Conservation (phyloP, 2,329 filamentous ascomycete species). For the Aspergillus jensenii region DNA sequence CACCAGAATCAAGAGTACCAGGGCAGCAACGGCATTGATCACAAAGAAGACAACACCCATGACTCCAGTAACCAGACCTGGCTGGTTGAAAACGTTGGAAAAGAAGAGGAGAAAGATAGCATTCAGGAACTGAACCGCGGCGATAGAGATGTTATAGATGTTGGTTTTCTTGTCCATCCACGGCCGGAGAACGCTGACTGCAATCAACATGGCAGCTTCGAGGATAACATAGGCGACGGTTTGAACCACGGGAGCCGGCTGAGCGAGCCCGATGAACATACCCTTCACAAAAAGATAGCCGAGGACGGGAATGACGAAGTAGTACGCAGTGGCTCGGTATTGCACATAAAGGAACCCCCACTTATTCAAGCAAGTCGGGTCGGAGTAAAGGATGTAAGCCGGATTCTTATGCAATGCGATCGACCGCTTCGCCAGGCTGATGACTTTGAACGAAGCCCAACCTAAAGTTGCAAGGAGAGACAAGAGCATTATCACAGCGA, state of each 20-base stretch:
- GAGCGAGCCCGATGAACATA: slow-evolving; percentile 82
- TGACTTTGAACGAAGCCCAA: slow-evolving; percentile 89
- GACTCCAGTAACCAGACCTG: slow-evolving; percentile 78
- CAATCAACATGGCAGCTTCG: slow-evolving; percentile 75
- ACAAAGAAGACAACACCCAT: slow-evolving; percentile 90
- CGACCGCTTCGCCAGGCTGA: slow-evolving; percentile 82
- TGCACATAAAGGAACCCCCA: slow-evolving; percentile 98
- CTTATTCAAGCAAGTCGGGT: slow-evolving; percentile 91
- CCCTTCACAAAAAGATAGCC: slow-evolving; percentile 81
- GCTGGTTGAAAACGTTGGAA: slow-evolving; percentile 80
- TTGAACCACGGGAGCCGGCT: slow-evolving; percentile 69
- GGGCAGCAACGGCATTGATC: slow-evolving; percentile 77
- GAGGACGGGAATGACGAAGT: slow-evolving; percentile 82
- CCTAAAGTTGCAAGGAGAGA: slow-evolving; percentile 73
- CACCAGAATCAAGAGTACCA: slow-evolving; percentile 80
- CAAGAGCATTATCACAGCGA: slow-evolving; percentile 86
- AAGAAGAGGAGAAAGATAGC: slow-evolving; percentile 87
- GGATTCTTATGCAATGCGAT: slow-evolving; percentile 92
- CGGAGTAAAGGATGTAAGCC: slow-evolving; percentile 94
- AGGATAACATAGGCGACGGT: slow-evolving; percentile 80
- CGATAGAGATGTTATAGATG: slow-evolving; percentile 91
- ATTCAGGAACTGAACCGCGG: slow-evolving; percentile 86
- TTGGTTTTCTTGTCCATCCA: slow-evolving; percentile 99
- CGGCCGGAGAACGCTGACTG: slow-evolving; percentile 75
- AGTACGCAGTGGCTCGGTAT: slow-evolving; percentile 93